Evolutionary conservation across 768 basidiomycete species (phyloP).

Genomic region (Hericium erinaceus): DNA sequence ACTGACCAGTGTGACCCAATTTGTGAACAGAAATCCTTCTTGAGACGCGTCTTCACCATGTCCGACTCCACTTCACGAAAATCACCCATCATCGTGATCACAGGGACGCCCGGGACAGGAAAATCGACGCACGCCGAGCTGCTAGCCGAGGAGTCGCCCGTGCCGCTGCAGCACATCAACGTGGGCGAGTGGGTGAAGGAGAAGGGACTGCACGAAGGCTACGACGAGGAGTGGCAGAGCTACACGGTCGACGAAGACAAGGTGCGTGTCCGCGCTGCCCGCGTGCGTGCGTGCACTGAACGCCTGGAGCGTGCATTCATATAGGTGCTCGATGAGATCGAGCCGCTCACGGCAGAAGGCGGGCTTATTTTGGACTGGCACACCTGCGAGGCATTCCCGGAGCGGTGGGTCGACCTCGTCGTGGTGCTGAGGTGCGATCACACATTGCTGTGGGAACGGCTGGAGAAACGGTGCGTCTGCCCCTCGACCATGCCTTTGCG

Average conservation of each 20-base stretch:
- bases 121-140: slow-evolving; percentile 90
- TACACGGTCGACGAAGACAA: slow-evolving; percentile 96
- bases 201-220: slow-evolving; percentile 70
- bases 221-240: slow-evolving; percentile 90
- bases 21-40: too few species aligned
- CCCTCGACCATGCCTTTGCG: neutral
- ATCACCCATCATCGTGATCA: slow-evolving; percentile 71
- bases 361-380: slow-evolving; percentile 93
- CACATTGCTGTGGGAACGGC: slow-evolving; percentile 75
- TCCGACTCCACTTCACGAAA: slow-evolving; percentile 14
- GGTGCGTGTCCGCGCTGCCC: slow-evolving; percentile 34
- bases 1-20: too few species aligned
- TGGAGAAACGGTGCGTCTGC: slow-evolving; percentile 71
- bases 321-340: slow-evolving; percentile 84
- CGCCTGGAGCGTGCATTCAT: neutral
- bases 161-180: slow-evolving; percentile 75
- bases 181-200: slow-evolving; percentile 87
- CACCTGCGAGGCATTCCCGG: slow-evolving; percentile 87
- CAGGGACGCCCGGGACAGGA: slow-evolving; percentile 91
- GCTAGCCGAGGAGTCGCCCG: slow-evolving; percentile 61
- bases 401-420: slow-evolving; percentile 94
- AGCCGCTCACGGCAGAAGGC: slow-evolving; percentile 56
- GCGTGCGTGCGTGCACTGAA: neutral
- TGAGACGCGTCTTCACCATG: neutral
- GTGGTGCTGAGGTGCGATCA: slow-evolving; percentile 90